Evolutionary conservation across 1,139 yeast species (phyloP), one percentile per base, ranked within the genome.

Genomic region (Pichiaceae sp.): DNA sequence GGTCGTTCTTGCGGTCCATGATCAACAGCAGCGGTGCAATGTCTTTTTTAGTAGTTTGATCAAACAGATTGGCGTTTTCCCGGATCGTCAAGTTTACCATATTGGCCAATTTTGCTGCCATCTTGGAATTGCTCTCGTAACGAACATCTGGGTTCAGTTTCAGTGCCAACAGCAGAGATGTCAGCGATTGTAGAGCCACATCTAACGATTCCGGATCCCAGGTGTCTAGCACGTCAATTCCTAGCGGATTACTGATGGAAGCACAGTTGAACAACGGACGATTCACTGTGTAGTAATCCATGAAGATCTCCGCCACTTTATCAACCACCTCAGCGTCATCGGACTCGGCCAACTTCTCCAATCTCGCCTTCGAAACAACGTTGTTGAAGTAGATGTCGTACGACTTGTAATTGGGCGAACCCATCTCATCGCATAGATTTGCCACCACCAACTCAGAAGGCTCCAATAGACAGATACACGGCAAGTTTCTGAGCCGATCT

Each of bases 321-420:
- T 70, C 63, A 7, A 93, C 83, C 5, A 77, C 75, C 53, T 89
- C 98, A 50, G 77, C 69, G 53, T 85, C 93, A 57, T 91, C 99
- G 2, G 85, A 74, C 56, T 86, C 95, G 0, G 98, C 98, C 29
- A 91, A 56, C 38, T 82, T 69, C 55, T 93, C 99, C 46, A 91
- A 59, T 44, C 84, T 83, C 26, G 77, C 66, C 59, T 89, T 89
- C 38, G 75, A 68, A 25, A 87, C 70, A 18, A 77, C 65, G 56
- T 87, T 87, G 56, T 77, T 83, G 65, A 89, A 84, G 48, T 66
- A 86, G 20, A 91, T 57, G 49, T 79, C 80, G 57, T 91, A 91
- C 27, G 68, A 69, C 31, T 78, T 72, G 60, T 86, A 93, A 51
- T 79, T 87, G 0, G 98, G 98, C 38, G 68, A 65, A 30, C 72